phyloP scores from a whole-genome alignment of 116 monocot genomes.

The Dioscorea cayenensis region DNA sequence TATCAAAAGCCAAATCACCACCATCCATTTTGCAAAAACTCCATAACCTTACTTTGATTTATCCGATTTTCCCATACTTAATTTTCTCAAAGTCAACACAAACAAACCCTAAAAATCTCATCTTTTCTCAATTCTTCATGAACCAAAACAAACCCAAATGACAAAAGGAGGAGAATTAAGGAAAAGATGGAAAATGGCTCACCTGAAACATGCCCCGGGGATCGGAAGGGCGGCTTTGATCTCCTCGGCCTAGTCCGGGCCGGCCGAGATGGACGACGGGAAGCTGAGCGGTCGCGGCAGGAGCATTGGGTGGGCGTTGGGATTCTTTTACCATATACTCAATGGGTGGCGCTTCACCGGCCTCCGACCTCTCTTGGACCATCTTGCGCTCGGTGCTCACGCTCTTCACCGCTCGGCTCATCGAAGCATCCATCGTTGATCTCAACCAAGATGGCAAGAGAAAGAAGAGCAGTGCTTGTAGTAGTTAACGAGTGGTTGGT shows the following conservation, averaged over 20 bases:
- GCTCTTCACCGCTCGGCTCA: background rate
- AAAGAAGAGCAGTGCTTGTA: too few relatives aligned
- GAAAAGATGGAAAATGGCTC: background rate
- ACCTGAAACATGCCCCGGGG: slow-evolving; percentile 35
- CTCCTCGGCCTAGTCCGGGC: slow-evolving; percentile 19
- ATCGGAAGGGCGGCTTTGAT: slow-evolving; percentile 13
- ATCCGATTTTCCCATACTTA: too few relatives aligned
- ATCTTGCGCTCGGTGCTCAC: background rate
- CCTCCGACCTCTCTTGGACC: slow-evolving; percentile 22
- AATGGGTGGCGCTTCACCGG: slow-evolving; percentile 13
- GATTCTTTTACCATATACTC: slow-evolving; percentile 8
- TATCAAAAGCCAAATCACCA: too few relatives aligned
- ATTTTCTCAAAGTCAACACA: too few relatives aligned
- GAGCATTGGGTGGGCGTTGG: background rate
- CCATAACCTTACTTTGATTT: too few relatives aligned
- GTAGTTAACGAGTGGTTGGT: too few relatives aligned
- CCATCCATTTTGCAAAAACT: too few relatives aligned
- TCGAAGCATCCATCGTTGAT: background rate
- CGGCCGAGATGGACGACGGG: slow-evolving; percentile 27
- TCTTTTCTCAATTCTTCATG: too few relatives aligned
- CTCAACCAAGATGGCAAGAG: too few relatives aligned
- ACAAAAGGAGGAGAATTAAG: background rate
- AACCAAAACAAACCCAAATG: too few relatives aligned
- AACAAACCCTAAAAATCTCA: background rate
- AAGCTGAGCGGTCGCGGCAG: background rate